These are phyloP conservation scores for Gynandropsis gynandra DNA, from an alignment of 345 rosid genomes.

Conservation along the genomic window DNA sequence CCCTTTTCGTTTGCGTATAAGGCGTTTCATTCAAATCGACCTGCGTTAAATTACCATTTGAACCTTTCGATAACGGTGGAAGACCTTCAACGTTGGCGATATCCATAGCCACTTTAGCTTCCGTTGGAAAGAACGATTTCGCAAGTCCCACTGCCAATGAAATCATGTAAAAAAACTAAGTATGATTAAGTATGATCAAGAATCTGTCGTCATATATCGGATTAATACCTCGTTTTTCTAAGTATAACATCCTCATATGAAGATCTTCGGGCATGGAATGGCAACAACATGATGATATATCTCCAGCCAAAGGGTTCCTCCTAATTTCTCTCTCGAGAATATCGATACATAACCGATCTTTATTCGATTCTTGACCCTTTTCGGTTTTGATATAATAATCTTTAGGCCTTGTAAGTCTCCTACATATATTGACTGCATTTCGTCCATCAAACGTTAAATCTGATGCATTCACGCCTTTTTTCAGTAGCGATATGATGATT, in stretches of 20 bases:
- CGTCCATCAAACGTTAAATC: constrained; percentile 67
- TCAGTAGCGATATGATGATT: constrained; percentile 55
- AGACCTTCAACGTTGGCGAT: constrained; percentile 66
- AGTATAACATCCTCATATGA: constrained; percentile 75
- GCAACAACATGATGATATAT: constrained; percentile 38
- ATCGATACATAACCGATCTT: constrained; percentile 71
- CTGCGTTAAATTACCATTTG: constrained; percentile 60
- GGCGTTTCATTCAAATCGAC: constrained; percentile 97
- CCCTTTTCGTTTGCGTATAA: constrained; percentile 51
- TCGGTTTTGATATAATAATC: constrained; percentile 64
- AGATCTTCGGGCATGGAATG: constrained; percentile 66
- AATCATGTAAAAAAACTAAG: constrained; percentile 3
- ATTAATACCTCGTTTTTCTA: constrained; percentile 86
- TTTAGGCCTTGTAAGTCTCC: constrained; percentile 77
- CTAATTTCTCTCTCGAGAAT: constrained; percentile 74
- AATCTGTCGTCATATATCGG: constrained; percentile 2
- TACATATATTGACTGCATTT: constrained; percentile 77
- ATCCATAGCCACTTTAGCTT: constrained; percentile 93
- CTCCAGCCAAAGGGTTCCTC: constrained; percentile 62
- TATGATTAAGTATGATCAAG: neutral
- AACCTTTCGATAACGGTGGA: constrained; percentile 40
- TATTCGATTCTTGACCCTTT: constrained; percentile 78
- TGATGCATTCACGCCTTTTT: constrained; percentile 65
- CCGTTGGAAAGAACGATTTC: constrained; percentile 68
- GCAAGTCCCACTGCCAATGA: constrained; percentile 77